Conservation (phyloP, 1,284 basidiomycete species). For the Cystobasidium slooffiae region DNA sequence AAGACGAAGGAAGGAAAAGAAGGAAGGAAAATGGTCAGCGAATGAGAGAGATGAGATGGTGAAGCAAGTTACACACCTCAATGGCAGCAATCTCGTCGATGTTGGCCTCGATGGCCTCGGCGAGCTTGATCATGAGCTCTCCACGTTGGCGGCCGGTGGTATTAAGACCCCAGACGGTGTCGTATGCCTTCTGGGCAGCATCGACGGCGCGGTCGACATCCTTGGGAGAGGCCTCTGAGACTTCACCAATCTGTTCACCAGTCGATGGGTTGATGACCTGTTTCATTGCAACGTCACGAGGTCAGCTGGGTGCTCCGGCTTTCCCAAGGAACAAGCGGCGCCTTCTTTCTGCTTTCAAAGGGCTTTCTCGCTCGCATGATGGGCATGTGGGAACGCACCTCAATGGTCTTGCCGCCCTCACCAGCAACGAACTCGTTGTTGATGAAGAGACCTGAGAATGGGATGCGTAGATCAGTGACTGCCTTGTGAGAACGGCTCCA, state of each 20-base stretch:
- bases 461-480: not conserved
- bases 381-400: conserved; percentile 61
- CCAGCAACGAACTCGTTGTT: conserved; percentile 76
- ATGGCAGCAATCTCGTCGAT: conserved; percentile 73
- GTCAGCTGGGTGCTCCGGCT: not conserved
- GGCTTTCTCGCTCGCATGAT: not conserved
- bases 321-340: no score
- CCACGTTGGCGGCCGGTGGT: conserved; percentile 69
- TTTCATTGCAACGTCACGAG: not conserved
- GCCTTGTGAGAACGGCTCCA: not conserved
- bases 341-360: not conserved
- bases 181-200: conserved; percentile 76
- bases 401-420: conserved; percentile 68
- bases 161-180: conserved; percentile 77
- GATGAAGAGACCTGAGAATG: conserved; percentile 74
- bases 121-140: conserved; percentile 71
- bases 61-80: conserved; percentile 58
- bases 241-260: conserved; percentile 65
- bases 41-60: not conserved
- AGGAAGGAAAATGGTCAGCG: conserved; percentile 13
- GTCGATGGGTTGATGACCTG: conserved; percentile 77
- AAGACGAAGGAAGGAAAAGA: not conserved
- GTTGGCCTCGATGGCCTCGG: conserved; percentile 72
- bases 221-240: conserved; percentile 41
- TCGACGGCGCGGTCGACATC: conserved; percentile 55